phyloP scores from a whole-genome alignment of 768 basidiomycete species.

The Suillus placidus region DNA sequence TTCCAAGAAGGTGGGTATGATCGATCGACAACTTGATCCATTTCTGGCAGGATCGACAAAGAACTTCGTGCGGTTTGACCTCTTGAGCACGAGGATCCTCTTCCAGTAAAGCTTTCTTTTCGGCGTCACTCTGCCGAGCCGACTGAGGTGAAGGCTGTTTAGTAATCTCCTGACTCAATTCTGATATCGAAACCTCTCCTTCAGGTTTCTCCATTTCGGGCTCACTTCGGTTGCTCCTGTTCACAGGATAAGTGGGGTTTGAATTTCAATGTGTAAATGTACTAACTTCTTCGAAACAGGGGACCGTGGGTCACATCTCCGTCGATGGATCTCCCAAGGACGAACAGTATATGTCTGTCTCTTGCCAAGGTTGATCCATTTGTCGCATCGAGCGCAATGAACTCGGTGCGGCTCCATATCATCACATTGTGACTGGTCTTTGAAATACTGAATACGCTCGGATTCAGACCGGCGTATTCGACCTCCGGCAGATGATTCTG shows the following conservation, averaged over 20 bases:
- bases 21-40: constrained; percentile 57
- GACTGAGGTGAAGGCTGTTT: constrained; percentile 17
- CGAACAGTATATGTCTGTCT: constrained; percentile 58
- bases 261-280: background rate
- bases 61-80: constrained; percentile 51
- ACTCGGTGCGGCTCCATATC: constrained; percentile 58
- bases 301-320: constrained; percentile 50
- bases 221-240: background rate
- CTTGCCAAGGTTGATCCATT: constrained; percentile 58
- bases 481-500: constrained; percentile 52
- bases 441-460: constrained; percentile 66
- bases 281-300: constrained; percentile 30
- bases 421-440: constrained; percentile 60
- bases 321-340: constrained; percentile 64
- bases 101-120: constrained; percentile 55
- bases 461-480: constrained; percentile 58
- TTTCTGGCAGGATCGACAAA: constrained; percentile 63
- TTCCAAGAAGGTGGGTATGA: constrained; percentile 44
- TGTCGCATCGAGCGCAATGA: constrained; percentile 60
- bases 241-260: background rate
- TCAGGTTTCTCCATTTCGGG: background rate
- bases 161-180: background rate
- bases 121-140: constrained; percentile 34
- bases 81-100: constrained; percentile 54
- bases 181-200: background rate